A percentile compares a stretch with the other conserved stretches of the same genome.
These are phyloP conservation scores for Capronia coronata DNA, from an alignment of 2,329 filamentous ascomycete species.

Conservation along the genomic window DNA sequence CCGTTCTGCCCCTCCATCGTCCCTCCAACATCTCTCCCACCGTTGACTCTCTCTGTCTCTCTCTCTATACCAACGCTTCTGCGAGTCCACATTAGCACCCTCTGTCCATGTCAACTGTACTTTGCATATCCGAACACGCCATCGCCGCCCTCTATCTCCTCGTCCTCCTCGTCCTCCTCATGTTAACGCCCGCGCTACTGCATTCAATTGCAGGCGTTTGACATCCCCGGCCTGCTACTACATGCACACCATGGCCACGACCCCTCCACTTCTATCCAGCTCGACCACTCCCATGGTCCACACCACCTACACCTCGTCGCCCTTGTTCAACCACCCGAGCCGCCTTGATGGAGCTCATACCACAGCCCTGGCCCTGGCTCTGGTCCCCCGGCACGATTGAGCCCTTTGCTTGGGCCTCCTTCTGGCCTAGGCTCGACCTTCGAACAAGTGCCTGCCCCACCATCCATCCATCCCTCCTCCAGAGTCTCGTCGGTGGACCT, in stretches of 20 bases:
- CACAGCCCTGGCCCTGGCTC: conserved; percentile 6
- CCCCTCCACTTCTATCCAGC: neutral
- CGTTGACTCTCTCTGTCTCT: neutral
- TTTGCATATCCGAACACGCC: neutral
- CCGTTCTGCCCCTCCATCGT: neutral
- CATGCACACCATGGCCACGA: neutral
- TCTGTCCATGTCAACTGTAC: too few relatives aligned
- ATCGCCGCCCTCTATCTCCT: neutral
- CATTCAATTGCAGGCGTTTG: neutral
- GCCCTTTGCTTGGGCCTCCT: conserved; percentile 10
- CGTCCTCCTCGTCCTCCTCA: neutral
- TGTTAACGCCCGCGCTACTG: neutral
- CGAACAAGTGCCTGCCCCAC: conserved; percentile 15
- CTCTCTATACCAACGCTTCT: too few relatives aligned
- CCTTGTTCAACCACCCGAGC: neutral
- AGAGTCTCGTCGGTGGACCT: conserved; percentile 6
- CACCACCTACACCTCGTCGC: neutral
- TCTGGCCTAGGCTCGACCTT: conserved; percentile 10
- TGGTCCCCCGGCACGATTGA: conserved; percentile 9
- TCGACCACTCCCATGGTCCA: neutral
- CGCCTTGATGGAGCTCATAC: neutral
- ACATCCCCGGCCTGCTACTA: neutral
- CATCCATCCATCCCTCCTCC: too few relatives aligned
- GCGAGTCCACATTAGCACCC: too few relatives aligned
- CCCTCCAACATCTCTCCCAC: neutral